Base-by-base conservation (phyloP, 139 green algal genomes). In the Tetraselmis striata region DNA sequence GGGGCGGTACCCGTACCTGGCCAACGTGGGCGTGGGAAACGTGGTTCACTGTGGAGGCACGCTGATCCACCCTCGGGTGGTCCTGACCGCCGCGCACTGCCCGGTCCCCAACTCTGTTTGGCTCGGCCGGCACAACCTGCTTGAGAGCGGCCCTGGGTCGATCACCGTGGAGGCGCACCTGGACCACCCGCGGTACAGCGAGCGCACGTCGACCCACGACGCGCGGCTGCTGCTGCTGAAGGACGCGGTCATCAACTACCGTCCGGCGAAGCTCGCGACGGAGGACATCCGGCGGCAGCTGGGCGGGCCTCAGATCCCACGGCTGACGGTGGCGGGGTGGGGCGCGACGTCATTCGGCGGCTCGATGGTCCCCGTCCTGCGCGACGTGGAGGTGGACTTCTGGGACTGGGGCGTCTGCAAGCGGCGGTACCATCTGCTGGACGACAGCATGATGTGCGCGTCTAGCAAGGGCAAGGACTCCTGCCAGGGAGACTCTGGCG, bases 401-500 rank as follows among this genome's bases (percentile, higher is more conserved):
- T 67, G 45, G 45, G 45, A 67, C 45, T 67, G 45, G 45, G 45
- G 45, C 45, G 45, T 67, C 11, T 67, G 45, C 45, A 67, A 18
- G 45, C 45, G 18, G 18, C 45, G 45, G 45, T 67, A 67, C 45
- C 45, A 5, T 5, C 45, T 67, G 45, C 45, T 67, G 11, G 45
- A 67, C 45, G 11, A 67, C 11, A 67, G 11, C 45, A 67, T 67
- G 45, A 67, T 67, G 45, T 67, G 45, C 45, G 45, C 45, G 18
- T 5, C 45, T 18, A 67, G 45, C 45, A 5, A 18, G 5, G 45
- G 45, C 11, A 67, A 67, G 45, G 84, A 88, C 67, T 59, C 84
- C 2, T 88, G 84, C 79, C 84, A 88, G 84, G 84, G 84, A 5
- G 84, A 88, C 75, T 75, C 25, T 0, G 84, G 84, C 58, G 84